A percentile compares a stretch with the other conserved stretches of the same genome.
These are phyloP conservation scores for Ajuga chamaepitys DNA, from an alignment of 257 asterid genomes.

Conservation along the genomic window DNA sequence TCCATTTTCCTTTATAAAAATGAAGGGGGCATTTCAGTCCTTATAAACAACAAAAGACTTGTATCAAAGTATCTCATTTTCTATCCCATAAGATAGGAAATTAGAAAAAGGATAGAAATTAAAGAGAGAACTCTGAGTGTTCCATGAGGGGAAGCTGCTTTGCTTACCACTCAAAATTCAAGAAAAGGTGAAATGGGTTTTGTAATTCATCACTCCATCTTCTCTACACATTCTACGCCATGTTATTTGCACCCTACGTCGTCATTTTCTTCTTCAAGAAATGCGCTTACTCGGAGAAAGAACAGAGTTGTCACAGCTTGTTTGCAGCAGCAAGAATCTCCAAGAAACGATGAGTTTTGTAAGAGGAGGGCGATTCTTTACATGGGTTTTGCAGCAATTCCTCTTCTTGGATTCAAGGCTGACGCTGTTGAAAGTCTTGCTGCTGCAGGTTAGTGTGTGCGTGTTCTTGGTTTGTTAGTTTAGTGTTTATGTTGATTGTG, in stretches of 20 bases:
- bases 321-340: constrained; percentile 27
- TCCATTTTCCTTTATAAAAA: no score
- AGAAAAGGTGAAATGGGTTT: constrained; percentile 25
- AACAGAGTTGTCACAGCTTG: constrained; percentile 26
- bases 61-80: background rate
- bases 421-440: constrained; percentile 28
- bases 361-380: constrained; percentile 42
- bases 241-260: constrained; percentile 26
- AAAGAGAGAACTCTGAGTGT: background rate
- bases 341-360: constrained; percentile 24
- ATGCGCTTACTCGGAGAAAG: constrained; percentile 25
- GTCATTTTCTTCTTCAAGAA: constrained; percentile 30
- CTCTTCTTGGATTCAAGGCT: constrained; percentile 39
- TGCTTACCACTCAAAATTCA: constrained; percentile 22
- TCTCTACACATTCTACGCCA: constrained; percentile 29
- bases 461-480: background rate
- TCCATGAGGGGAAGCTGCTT: constrained; percentile 18
- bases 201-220: constrained; percentile 24
- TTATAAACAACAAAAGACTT: background rate
- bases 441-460: constrained; percentile 25
- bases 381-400: constrained; percentile 60
- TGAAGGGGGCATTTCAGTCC: background rate
- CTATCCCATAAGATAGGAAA: constrained; percentile 14
- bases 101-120: background rate
- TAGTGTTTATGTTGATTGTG: background rate